Conservation (phyloP, 176 grass and related monocot species). For the Aechmea fasciata region DNA sequence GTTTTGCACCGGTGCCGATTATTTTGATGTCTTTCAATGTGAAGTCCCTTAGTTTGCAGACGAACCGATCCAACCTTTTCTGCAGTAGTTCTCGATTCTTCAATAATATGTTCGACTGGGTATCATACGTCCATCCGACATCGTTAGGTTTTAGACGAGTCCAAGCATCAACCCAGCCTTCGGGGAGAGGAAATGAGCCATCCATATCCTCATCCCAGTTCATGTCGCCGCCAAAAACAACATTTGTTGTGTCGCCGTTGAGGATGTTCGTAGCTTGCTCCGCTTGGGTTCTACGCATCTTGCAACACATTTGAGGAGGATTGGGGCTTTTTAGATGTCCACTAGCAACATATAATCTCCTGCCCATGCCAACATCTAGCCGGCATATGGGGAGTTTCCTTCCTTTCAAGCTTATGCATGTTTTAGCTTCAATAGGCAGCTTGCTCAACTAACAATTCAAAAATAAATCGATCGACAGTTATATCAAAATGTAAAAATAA, state of each 20-base stretch:
- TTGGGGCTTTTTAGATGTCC: neutral
- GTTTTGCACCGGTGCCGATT: neutral
- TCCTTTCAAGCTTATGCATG: too few relatives aligned
- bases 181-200: neutral
- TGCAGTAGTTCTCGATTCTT: neutral
- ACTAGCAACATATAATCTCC: neutral
- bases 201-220: neutral
- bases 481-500: too few relatives aligned
- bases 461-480: too few relatives aligned
- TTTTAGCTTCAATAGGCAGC: too few relatives aligned
- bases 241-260: neutral
- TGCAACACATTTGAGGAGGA: neutral
- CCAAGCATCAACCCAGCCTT: conserved; percentile 7
- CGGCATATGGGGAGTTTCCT: too few relatives aligned
- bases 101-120: neutral
- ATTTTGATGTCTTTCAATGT: neutral
- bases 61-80: conserved; percentile 3
- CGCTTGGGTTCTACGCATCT: neutral
- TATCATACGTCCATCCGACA: neutral
- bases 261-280: neutral
- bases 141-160: neutral
- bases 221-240: conserved; percentile 2
- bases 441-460: too few relatives aligned
- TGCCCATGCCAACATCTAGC: neutral
- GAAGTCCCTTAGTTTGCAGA: conserved; percentile 6